phyloP scores from a whole-genome alignment of 768 basidiomycete genomes.

The Termitomyces sp. region DNA sequence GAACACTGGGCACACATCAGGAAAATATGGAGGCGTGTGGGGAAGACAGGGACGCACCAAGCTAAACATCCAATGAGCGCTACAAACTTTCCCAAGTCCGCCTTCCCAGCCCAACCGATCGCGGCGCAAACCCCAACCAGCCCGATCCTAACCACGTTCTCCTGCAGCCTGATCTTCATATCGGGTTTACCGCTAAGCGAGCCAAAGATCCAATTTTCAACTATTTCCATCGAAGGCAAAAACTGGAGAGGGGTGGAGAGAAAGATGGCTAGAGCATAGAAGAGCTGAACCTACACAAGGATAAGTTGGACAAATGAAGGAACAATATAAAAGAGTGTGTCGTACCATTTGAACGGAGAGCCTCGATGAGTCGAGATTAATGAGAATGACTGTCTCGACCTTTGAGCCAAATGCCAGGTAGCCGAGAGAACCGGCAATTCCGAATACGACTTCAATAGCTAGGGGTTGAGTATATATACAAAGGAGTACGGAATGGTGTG shows the following conservation, averaged over 20 bases:
- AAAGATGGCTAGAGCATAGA: slow-evolving; percentile 90
- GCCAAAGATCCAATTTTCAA: slow-evolving; percentile 90
- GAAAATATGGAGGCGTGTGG: not conserved
- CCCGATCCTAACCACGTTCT: slow-evolving; percentile 79
- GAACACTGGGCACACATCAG: slow-evolving; percentile 51
- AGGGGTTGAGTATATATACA: not conserved
- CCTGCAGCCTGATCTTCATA: slow-evolving; percentile 84
- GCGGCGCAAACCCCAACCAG: slow-evolving; percentile 74
- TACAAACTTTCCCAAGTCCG: slow-evolving; percentile 95
- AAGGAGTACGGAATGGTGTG: not conserved
- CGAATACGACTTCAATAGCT: slow-evolving; percentile 61
- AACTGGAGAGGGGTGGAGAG: slow-evolving; percentile 94
- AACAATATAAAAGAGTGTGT: slow-evolving; percentile 7
- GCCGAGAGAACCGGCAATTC: slow-evolving; percentile 79
- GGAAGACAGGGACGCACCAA: slow-evolving; percentile 51
- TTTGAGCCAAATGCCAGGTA: slow-evolving; percentile 86
- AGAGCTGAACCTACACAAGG: slow-evolving; percentile 58
- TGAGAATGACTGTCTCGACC: slow-evolving; percentile 89
- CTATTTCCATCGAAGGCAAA: slow-evolving; percentile 95
- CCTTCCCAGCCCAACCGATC: slow-evolving; percentile 80
- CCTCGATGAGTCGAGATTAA: slow-evolving; percentile 82
- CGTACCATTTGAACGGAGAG: slow-evolving; percentile 84
- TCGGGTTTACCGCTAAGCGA: slow-evolving; percentile 79
- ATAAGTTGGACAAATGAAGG: slow-evolving; percentile 4
- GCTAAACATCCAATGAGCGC: slow-evolving; percentile 90